phyloP scores from a whole-genome alignment of 73 alveolate genomes.

The Tetrahymena thermophila region DNA sequence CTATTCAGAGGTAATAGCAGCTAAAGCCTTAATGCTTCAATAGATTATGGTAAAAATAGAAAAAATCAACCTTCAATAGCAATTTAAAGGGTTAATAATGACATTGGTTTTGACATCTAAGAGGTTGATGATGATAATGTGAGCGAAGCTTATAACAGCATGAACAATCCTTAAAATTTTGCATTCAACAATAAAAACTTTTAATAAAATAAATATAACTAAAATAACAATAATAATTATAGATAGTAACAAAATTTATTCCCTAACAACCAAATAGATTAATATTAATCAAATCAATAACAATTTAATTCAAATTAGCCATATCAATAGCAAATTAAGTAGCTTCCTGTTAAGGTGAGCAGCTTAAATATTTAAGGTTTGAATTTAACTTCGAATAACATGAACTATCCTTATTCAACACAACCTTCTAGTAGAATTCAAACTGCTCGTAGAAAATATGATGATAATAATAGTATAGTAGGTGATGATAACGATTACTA shows the following conservation, averaged over 20 bases:
- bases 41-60: neutral
- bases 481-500: neutral
- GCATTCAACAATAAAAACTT: neutral
- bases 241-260: too few species aligned
- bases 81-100: neutral
- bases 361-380: neutral
- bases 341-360: neutral
- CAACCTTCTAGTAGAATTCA: neutral
- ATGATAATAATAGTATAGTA: neutral
- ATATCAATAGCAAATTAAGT: neutral
- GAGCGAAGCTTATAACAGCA: neutral
- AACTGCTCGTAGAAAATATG: neutral
- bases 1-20: neutral
- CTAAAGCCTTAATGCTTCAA: neutral
- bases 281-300: neutral
- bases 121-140: neutral
- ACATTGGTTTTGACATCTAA: neutral
- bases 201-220: neutral
- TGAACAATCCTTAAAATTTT: neutral
- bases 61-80: neutral
- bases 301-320: neutral
- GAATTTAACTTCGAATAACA: neutral
- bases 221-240: neutral
- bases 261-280: neutral
- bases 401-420: neutral